Base-by-base conservation (phyloP, 306 rosid species). In the Albizia julibrissin region DNA sequence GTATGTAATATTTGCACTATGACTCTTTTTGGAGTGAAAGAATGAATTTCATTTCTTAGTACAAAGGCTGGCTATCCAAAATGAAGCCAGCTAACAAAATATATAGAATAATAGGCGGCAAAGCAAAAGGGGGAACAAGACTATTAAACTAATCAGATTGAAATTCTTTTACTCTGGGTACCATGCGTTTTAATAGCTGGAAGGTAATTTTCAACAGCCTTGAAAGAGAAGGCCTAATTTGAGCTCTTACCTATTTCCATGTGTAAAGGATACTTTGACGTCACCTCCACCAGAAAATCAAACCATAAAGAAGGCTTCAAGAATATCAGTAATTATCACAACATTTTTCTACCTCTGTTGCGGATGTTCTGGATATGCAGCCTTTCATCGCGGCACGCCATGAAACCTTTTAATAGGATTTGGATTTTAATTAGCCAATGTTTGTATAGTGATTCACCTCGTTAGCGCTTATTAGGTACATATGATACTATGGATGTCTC, bases 401-500 rank as follows among this genome's bases (percentile, higher is more conserved):
- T 94, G 94, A 72, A 91, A 93, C 74, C 92, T 93, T 74, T 77
- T 93, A 59, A 87, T 90, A 0, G 97, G 96, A 16, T 93, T 93
- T 78, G 84, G 85, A 50, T 62, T 40, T 68, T 69, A 91, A 82
- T 65, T 93, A 29, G 98, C 98, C 44, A 90, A 93, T 82, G 87
- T 80, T 58, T 89, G 91, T 69, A 85, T 93, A 22, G 93, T 91
- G 59, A n/a, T 93, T 74, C 98, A 93, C 82, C 98, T 93, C 1
- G 83, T 91, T 22, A 97, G 98, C 56, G 98, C 93, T 46, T 93
- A 93, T 85, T 97, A 91, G 93, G 98, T 91, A 84, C 34, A 27
- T 49, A 11, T 18, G 34, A 19, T 5, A 10, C 5, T 19, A 34
- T 19, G 22, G 24, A 39, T 39, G 39, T 37, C 22, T 39, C 50